Percentiles rank a stretch among this genome's conserved stretches.
Conservation (phyloP, 306 rosid genomes). For the Quercus variabilis region DNA sequence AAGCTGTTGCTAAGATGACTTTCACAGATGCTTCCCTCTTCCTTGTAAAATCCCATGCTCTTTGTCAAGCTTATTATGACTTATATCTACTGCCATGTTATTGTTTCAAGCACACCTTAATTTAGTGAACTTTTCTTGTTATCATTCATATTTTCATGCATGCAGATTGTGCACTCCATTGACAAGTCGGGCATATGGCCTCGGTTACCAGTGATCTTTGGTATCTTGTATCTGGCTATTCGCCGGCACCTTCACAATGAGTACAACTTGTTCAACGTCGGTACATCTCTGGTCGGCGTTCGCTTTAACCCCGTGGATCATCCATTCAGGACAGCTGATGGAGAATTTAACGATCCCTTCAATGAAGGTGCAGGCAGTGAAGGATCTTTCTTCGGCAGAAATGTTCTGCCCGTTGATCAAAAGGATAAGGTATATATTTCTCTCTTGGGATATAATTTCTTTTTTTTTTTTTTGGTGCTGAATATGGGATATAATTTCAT, state of each 20-base stretch:
- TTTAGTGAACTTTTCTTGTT: not conserved
- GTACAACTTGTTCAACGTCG: constrained; percentile 58
- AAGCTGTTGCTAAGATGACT: constrained; percentile 42
- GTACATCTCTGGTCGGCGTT: constrained; percentile 37
- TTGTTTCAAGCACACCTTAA: too few relatives aligned
- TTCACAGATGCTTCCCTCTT: constrained; percentile 36
- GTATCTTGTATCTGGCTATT: constrained; percentile 31
- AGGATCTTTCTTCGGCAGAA: constrained; percentile 60
- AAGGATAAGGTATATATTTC: constrained; percentile 29
- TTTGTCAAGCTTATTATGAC: not conserved
- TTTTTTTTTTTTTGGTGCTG: too few relatives aligned
- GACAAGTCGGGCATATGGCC: constrained; percentile 62
- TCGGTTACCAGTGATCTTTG: constrained; percentile 45
- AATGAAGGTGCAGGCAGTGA: constrained; percentile 46
- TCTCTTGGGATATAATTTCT: too few relatives aligned
- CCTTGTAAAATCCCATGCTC: constrained; percentile 13
- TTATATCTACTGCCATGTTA: not conserved
- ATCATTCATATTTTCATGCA: not conserved
- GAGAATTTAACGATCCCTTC: constrained; percentile 53
- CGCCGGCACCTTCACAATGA: constrained; percentile 51
- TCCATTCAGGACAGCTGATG: constrained; percentile 49
- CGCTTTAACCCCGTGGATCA: constrained; percentile 41
- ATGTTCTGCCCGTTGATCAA: constrained; percentile 43
- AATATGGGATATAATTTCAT: too few relatives aligned
- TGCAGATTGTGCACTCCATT: constrained; percentile 49